Evolutionary conservation across 2,329 filamentous ascomycete genomes (phyloP), one percentile per base, ranked within the genome.

Genomic region (Colletotrichum eremochloae): DNA sequence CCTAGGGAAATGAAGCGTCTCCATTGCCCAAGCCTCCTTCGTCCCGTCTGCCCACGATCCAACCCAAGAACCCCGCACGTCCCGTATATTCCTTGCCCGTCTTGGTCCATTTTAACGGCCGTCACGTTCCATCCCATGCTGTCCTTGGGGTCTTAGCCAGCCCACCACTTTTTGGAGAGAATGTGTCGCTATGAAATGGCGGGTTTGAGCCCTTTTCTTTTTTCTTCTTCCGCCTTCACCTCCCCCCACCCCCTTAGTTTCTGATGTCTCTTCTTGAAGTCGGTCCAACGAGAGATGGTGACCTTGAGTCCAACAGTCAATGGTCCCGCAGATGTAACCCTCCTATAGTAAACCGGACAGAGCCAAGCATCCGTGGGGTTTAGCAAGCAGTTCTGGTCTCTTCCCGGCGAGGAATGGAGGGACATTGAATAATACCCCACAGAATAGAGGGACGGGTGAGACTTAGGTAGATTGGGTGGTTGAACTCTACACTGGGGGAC

Each of bases 1-100:
- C 24, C 36, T 11, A 5, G 31, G 57, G 44, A 63, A 55, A 63
- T 60, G 65, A 71, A 61, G 46, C 24, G n/a, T 60, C 63, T n/a
- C 60, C 58, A 56, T 68, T 50, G 11, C 18, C 36, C 36, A 38
- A 46, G 31, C 40, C 38, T 53, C 40, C 29, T 53, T 33, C 42
- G 50, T 56, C 15, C 29, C 36, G 2, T 29, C 14, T 46, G 42
- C 24, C 14, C 31, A 38, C 18, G 31, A 46, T 44, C 36, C 33
- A 20, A 29, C 42, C 42, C 33, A 12, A 11, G 24, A 24, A 24
- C 55, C 44, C 36, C 44, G 24, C 24, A 24, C 44, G 56, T 40
- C 50, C 53, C 38, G 24, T 42, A 52, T 38, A 36, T 20, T 63
- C 50, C 38, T 53, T 36, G 48, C n/a, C 50, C 36, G 11, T 50